Percentiles rank a stretch among this genome's conserved stretches.
Evolutionary conservation across 352 stramenopile genomes (phyloP).

Genomic region (Albugo laibachii): DNA sequence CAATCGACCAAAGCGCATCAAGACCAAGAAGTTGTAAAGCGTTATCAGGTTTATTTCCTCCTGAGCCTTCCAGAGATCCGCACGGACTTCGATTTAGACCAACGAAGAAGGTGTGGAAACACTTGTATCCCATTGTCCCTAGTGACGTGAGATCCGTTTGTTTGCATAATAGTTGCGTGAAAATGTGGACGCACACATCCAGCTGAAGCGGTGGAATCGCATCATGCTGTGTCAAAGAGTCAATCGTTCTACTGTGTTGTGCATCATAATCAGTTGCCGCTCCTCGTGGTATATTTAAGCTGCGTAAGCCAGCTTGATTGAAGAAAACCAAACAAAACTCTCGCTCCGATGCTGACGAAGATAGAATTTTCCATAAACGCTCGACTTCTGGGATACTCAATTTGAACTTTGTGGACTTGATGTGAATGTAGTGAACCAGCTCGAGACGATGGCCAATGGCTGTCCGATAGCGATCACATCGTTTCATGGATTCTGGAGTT

Average conservation of each 20-base stretch:
- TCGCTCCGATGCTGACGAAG: conserved; percentile 38
- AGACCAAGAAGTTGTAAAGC: conserved; percentile 35
- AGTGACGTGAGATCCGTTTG: conserved; percentile 58
- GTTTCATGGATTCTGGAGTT: too few relatives aligned
- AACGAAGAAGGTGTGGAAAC: conserved; percentile 77
- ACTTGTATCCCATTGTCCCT: conserved; percentile 61
- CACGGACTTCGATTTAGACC: conserved; percentile 34
- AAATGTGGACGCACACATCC: conserved; percentile 64
- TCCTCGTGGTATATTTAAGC: conserved; percentile 9
- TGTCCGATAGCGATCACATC: conserved; percentile 22
- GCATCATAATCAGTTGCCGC: conserved; percentile 21
- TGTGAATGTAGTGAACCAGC: conserved; percentile 72
- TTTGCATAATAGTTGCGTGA: conserved; percentile 61
- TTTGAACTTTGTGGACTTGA: conserved; percentile 56
- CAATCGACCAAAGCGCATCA: conserved; percentile 67
- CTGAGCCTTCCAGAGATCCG: conserved; percentile 1
- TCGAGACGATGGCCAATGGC: conserved; percentile 68
- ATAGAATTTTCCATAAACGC: conserved; percentile 54
- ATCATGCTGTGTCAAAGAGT: too few relatives aligned
- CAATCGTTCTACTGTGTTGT: background rate
- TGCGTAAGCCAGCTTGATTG: conserved; percentile 48
- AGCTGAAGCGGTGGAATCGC: conserved; percentile 32
- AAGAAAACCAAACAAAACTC: conserved; percentile 76
- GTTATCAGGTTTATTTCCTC: conserved; percentile 4
- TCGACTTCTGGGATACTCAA: conserved; percentile 58